Evolutionary conservation across 768 basidiomycete species (phyloP).

Genomic region (Trametes elegans): DNA sequence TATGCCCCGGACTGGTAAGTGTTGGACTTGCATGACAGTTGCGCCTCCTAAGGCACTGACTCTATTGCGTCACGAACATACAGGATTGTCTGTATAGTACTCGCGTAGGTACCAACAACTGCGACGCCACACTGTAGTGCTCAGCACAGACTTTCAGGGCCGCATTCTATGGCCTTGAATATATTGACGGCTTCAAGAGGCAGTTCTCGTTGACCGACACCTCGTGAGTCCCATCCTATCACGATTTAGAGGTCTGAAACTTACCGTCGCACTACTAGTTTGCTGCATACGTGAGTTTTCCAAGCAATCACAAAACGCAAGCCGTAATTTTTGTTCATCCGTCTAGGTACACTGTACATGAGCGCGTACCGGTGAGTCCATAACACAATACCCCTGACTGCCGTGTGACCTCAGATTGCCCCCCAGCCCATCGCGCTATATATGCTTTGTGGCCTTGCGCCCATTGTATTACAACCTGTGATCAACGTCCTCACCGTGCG

Average conservation of each 20-base stretch:
- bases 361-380: conserved; percentile 71
- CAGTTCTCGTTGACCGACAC: conserved; percentile 78
- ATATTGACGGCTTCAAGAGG: conserved; percentile 70
- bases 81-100: conserved; percentile 66
- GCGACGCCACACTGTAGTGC: background rate
- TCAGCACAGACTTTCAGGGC: conserved; percentile 37
- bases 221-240: conserved; percentile 46
- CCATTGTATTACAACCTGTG: conserved; percentile 63
- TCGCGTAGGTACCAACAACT: conserved; percentile 50
- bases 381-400: background rate
- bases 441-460: conserved; percentile 55
- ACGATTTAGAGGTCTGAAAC: background rate
- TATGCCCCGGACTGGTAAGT: conserved; percentile 79
- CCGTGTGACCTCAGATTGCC: background rate
- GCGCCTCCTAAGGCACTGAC: background rate
- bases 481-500: conserved; percentile 72
- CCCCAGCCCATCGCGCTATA: conserved; percentile 22
- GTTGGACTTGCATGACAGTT: background rate
- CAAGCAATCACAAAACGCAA: background rate
- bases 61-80: background rate
- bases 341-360: conserved; percentile 63
- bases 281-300: conserved; percentile 38
- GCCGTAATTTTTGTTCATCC: background rate
- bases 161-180: conserved; percentile 60
- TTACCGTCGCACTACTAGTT: conserved; percentile 20